Evolutionary conservation across 225 moss, liverwort and hornwort species (phyloP), one percentile per base, ranked within the genome.

Genomic region (Polytrichum formosum): DNA sequence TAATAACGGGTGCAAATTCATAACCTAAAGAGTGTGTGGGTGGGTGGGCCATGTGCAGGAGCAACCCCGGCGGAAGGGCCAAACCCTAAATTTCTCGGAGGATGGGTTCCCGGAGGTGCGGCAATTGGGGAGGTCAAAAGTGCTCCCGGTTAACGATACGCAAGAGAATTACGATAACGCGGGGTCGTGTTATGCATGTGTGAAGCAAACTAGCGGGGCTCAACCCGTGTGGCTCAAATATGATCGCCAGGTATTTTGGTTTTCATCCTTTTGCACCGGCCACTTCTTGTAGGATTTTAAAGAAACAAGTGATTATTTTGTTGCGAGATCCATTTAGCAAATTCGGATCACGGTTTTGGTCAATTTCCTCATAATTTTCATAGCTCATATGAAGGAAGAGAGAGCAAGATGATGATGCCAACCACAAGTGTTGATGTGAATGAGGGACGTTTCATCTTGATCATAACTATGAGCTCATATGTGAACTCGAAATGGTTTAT

Each of bases 131-230:
- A 85, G 73, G 73, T 89, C 74, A 10, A 90, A 74, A 87, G 85
- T 74, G 82, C 62, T 66, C 70, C 91, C 64, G 8, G 86, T 73
- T 68, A 93, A 97, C 21, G 86, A 93, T 37, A 66, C 64, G n/a
- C 92, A 94, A 61, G 92, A 93, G 63, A 94, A 91, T 61, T 96
- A 95, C 62, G 90, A 92, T 65, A 92, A 93, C 70, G 87, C 89
- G 18, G 96, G 92, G 16, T 87, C 93, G 56, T 93, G 93, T 66
- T 84, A 91, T 63, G 92, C 87, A 26, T 94, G 96, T 46, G 90
- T 92, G 18, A 89, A 92, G 71, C 90, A 91, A 70, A 71, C 66
- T 53, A 81, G 84, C 10, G 90, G 92, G 53, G 76, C 93, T 19
- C 90, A 85, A 26, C 93, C 96, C 6, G 77, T 81, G 22, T 97